phyloP scores from a whole-genome alignment of 106 monocot species.

The Dioscorea dumetorum region DNA sequence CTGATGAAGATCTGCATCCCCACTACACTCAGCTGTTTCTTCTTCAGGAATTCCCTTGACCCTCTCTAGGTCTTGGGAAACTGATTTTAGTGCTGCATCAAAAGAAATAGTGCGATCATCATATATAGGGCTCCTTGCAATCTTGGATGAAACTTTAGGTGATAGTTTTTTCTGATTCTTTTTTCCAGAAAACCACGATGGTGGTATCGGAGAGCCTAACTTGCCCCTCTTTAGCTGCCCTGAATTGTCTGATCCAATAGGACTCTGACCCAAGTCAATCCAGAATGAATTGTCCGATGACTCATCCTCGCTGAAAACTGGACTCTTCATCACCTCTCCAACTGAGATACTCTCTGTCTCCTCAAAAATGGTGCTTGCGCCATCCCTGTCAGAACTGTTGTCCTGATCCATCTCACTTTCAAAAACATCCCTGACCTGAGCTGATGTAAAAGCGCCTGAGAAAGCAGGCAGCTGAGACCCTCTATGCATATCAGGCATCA shows the following conservation, averaged over 20 bases:
- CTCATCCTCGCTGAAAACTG: constrained; percentile 87
- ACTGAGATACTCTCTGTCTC: constrained; percentile 77
- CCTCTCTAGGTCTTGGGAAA: constrained; percentile 49
- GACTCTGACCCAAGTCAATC: constrained; percentile 93
- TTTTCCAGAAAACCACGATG: constrained; percentile 67
- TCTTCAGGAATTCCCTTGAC: constrained; percentile 31
- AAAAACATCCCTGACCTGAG: constrained; percentile 83
- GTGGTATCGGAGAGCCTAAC: constrained; percentile 77
- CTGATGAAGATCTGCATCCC: constrained; percentile 13
- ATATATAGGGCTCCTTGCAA: constrained; percentile 53
- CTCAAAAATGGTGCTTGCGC: constrained; percentile 82
- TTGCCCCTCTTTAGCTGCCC: constrained; percentile 44
- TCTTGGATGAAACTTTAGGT: constrained; percentile 35
- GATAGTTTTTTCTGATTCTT: constrained; percentile 55
- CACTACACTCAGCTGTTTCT: constrained; percentile 23
- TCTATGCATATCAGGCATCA: constrained; percentile 19
- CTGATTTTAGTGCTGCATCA: constrained; percentile 86
- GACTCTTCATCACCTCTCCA: constrained; percentile 93
- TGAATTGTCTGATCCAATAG: constrained; percentile 55
- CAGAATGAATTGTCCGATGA: constrained; percentile 85
- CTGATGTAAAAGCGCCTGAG: constrained; percentile 82
- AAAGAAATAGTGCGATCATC: constrained; percentile 76
- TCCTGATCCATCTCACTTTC: constrained; percentile 83
- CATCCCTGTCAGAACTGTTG: constrained; percentile 85
- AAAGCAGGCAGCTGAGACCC: constrained; percentile 82